These are phyloP conservation scores for Eucalyptus cladocalyx DNA, from an alignment of 345 rosid species.

Conservation along the genomic window DNA sequence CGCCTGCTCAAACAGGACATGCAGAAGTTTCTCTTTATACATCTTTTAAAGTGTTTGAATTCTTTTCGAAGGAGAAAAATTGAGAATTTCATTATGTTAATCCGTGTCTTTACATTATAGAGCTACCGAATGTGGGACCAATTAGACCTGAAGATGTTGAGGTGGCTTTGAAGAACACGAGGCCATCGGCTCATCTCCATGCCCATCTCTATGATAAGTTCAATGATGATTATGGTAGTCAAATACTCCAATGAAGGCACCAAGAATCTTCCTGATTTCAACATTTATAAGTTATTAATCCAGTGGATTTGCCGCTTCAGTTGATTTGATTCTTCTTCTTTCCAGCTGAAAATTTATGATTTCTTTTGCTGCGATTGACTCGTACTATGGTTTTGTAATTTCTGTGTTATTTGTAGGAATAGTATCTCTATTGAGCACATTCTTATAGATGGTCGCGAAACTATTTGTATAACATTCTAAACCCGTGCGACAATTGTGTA, in stretches of 20 bases:
- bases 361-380: not conserved
- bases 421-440: not conserved
- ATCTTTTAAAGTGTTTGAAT: not conserved
- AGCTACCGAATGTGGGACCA: conserved; percentile 76
- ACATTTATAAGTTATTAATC: not conserved
- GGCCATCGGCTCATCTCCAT: conserved; percentile 92
- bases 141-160: conserved; percentile 58
- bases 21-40: not conserved
- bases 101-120: conserved; percentile 18
- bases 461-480: not conserved
- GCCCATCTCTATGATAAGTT: conserved; percentile 83
- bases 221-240: conserved; percentile 88
- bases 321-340: not conserved
- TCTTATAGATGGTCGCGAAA: not conserved
- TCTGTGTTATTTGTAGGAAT: not conserved
- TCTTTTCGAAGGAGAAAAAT: not conserved
- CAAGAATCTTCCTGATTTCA: not conserved
- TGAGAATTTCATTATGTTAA: not conserved
- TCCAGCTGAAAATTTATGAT: not conserved
- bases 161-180: conserved; percentile 67
- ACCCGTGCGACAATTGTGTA: not conserved
- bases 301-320: not conserved
- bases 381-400: not conserved
- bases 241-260: conserved; percentile 44
- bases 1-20: not conserved